Evolutionary conservation across 345 rosid species (phyloP).

Genomic region (Triadica sebifera): DNA sequence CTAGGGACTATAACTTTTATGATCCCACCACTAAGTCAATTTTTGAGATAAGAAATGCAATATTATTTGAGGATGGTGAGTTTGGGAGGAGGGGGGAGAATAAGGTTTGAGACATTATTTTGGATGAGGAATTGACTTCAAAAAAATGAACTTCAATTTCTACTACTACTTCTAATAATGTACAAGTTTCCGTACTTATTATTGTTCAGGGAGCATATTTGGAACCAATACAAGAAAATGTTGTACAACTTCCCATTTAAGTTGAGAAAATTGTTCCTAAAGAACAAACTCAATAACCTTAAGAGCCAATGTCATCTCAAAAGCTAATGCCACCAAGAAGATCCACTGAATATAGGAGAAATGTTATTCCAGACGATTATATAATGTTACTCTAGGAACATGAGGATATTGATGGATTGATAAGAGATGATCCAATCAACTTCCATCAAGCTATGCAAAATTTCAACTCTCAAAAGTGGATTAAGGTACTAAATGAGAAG

Average conservation of each 20-base stretch:
- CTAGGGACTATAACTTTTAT: background rate
- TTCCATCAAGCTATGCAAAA: background rate
- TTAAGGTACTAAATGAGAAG: too few species aligned
- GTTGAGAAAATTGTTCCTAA: too few species aligned
- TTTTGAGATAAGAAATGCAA: background rate
- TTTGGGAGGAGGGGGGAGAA: background rate
- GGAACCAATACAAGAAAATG: too few species aligned
- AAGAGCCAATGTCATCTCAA: too few species aligned
- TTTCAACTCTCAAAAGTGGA: background rate
- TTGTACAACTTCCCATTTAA: too few species aligned
- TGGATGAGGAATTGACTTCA: constrained; percentile 1
- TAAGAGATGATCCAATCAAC: background rate
- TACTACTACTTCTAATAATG: too few species aligned
- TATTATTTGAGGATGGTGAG: constrained; percentile 1
- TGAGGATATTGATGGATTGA: background rate
- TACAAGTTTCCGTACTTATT: too few species aligned
- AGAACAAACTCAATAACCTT: too few species aligned
- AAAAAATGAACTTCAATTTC: too few species aligned
- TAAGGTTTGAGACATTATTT: background rate
- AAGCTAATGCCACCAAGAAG: too few species aligned
- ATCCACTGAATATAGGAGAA: constrained; percentile 10
- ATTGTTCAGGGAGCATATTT: too few species aligned
- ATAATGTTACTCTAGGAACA: background rate
- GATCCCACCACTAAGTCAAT: too few species aligned
- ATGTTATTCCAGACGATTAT: constrained; percentile 1